Conservation (phyloP, 2,329 filamentous ascomycete species). For the Mycosphaerella sp. region DNA sequence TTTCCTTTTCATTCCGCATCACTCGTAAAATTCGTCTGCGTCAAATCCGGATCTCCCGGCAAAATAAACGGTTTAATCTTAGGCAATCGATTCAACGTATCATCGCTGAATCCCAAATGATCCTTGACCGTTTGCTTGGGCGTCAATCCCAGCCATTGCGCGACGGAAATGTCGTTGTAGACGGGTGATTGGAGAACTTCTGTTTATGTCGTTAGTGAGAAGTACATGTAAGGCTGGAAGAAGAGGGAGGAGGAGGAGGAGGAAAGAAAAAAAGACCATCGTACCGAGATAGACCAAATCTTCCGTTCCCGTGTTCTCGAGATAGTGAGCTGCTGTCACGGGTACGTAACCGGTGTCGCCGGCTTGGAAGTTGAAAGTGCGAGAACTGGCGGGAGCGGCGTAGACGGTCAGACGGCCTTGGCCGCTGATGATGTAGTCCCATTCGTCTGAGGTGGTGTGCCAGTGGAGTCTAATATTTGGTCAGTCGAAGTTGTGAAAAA, state of each 20-base stretch:
- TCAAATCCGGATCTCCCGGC: slow-evolving; percentile 35
- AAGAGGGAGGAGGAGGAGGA: not conserved
- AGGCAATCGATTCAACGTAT: slow-evolving; percentile 31
- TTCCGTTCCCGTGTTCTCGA: slow-evolving; percentile 55
- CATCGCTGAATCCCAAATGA: slow-evolving; percentile 29
- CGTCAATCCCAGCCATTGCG: slow-evolving; percentile 53
- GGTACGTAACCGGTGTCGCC: slow-evolving; percentile 57
- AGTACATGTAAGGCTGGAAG: not conserved
- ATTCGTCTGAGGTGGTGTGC: slow-evolving; percentile 56
- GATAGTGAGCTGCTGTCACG: slow-evolving; percentile 50
- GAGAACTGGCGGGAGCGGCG: slow-evolving; percentile 44
- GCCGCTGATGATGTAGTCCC: slow-evolving; percentile 55
- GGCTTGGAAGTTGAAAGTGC: slow-evolving; percentile 54
- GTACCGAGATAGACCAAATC: slow-evolving; percentile 49
- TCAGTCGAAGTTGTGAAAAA: no score
- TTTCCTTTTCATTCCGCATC: slow-evolving; percentile 17
- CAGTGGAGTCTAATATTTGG: slow-evolving; percentile 46
- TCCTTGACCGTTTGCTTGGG: slow-evolving; percentile 37
- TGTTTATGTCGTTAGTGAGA: not conserved
- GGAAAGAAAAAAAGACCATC: not conserved
- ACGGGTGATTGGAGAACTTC: slow-evolving; percentile 51
- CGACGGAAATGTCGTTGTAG: slow-evolving; percentile 51
- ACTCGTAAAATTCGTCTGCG: slow-evolving; percentile 34
- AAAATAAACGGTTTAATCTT: slow-evolving; percentile 38
- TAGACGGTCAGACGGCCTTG: slow-evolving; percentile 53